These are phyloP conservation scores for Clathrospora elynae DNA, from an alignment of 2,329 filamentous ascomycete genomes.

Conservation along the genomic window DNA sequence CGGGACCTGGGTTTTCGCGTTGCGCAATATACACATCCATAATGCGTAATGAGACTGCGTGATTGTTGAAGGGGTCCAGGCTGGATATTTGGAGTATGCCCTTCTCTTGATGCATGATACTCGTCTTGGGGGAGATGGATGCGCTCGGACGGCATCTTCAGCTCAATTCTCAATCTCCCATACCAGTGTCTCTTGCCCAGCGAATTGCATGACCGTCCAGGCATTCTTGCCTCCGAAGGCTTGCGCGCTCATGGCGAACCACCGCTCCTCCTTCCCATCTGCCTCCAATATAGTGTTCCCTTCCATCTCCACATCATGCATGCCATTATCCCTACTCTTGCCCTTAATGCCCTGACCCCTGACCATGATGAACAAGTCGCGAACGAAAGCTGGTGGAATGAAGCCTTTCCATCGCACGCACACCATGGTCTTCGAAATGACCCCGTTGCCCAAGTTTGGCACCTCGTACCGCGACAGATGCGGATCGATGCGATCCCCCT, in stretches of 20 bases:
- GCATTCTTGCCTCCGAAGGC: slow-evolving; percentile 34
- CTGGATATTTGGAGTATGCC: too few species aligned
- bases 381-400: slow-evolving; percentile 44
- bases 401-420: slow-evolving; percentile 53
- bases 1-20: too few species aligned
- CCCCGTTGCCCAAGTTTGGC: slow-evolving; percentile 51
- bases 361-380: slow-evolving; percentile 33
- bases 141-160: not conserved
- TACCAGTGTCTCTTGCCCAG: slow-evolving; percentile 37
- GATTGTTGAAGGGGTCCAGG: too few species aligned
- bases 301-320: slow-evolving; percentile 19
- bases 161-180: slow-evolving; percentile 39
- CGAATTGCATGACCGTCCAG: slow-evolving; percentile 44
- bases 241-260: slow-evolving; percentile 41
- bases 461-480: slow-evolving; percentile 71
- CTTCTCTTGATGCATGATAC: too few species aligned
- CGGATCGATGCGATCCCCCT: slow-evolving; percentile 65
- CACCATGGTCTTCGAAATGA: slow-evolving; percentile 34
- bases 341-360: slow-evolving; percentile 27
- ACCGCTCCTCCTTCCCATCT: slow-evolving; percentile 23
- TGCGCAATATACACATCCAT: too few species aligned
- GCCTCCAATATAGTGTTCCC: slow-evolving; percentile 2
- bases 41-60: too few species aligned
- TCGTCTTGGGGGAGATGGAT: too few species aligned
- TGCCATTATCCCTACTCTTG: slow-evolving; percentile 12